Conservation (phyloP, 1,284 basidiomycete genomes). For the Termitomyces sp. region DNA sequence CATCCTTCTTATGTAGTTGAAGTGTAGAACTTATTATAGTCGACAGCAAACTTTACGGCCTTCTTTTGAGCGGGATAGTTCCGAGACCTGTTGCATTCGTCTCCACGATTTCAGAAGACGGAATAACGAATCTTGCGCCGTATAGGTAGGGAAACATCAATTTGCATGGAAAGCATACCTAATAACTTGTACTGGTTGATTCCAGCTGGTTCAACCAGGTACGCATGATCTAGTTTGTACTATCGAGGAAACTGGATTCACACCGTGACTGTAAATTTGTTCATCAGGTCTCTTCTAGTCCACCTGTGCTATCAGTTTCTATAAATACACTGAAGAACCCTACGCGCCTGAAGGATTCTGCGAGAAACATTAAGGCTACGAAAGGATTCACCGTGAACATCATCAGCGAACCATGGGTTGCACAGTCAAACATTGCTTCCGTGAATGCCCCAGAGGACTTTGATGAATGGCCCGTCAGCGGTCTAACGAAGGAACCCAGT, state of each 20-base stretch:
- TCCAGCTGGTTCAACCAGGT: conserved; percentile 24
- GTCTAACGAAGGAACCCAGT: conserved; percentile 53
- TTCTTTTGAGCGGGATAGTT: conserved; percentile 56
- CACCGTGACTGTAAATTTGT: background rate
- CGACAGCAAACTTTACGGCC: conserved; percentile 35
- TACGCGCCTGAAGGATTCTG: conserved; percentile 48
- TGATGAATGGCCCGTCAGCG: conserved; percentile 63
- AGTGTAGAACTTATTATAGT: background rate
- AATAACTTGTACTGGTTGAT: background rate
- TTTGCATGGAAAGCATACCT: background rate
- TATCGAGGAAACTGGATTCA: conserved; percentile 23
- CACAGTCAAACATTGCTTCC: conserved; percentile 57
- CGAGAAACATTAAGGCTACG: conserved; percentile 51
- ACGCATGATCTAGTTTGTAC: conserved; percentile 1
- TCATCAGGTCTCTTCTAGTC: conserved; percentile 40
- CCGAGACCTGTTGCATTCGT: conserved; percentile 71
- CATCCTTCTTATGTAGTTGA: background rate
- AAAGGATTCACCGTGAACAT: conserved; percentile 65
- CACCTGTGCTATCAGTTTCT: conserved; percentile 55
- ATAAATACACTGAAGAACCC: conserved; percentile 26
- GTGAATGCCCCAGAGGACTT: conserved; percentile 55
- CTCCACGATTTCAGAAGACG: conserved; percentile 49
- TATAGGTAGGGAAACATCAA: conserved; percentile 37
- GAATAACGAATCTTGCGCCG: conserved; percentile 55
- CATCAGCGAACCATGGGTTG: conserved; percentile 65